Evolutionary conservation across 2,329 filamentous ascomycete species (phyloP).

Genomic region (Parascedosporium putredinis): DNA sequence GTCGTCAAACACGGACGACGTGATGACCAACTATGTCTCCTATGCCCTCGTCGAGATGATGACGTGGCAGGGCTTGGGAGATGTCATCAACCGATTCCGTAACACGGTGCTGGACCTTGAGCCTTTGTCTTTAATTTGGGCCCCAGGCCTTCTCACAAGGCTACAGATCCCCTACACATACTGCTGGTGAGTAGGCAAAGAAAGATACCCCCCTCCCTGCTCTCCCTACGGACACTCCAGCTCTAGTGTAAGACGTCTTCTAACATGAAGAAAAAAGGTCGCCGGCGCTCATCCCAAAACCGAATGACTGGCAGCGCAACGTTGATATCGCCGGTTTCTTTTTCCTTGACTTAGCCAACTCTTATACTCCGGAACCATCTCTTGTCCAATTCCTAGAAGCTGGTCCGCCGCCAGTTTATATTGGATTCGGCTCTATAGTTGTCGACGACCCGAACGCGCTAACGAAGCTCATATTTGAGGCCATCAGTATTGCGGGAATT

Average conservation of each 20-base stretch:
- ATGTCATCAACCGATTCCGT: conserved; percentile 82
- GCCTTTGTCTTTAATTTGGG: conserved; percentile 69
- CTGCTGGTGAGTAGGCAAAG: conserved; percentile 50
- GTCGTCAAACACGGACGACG: conserved; percentile 62
- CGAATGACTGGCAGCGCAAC: conserved; percentile 62
- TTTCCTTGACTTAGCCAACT: conserved; percentile 58
- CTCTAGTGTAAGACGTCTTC: no score
- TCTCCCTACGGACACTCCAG: no score
- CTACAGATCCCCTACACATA: conserved; percentile 79
- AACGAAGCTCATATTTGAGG: conserved; percentile 63
- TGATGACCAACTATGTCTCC: conserved; percentile 72
- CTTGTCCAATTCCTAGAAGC: conserved; percentile 55
- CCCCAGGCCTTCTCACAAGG: conserved; percentile 66
- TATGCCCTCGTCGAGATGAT: conserved; percentile 84
- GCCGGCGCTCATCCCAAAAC: conserved; percentile 67
- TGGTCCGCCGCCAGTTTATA: conserved; percentile 66
- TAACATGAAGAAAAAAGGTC: no score
- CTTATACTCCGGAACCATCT: conserved; percentile 55
- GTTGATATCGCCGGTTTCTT: conserved; percentile 69
- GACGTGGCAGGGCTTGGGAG: conserved; percentile 85
- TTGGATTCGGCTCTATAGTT: conserved; percentile 76
- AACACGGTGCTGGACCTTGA: conserved; percentile 65
- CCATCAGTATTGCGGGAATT: conserved; percentile 55
- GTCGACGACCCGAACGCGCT: conserved; percentile 64
- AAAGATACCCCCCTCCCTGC: neutral